Evolutionary conservation across 1,284 basidiomycete species (phyloP).

Genomic region (Stereum hirsutum): DNA sequence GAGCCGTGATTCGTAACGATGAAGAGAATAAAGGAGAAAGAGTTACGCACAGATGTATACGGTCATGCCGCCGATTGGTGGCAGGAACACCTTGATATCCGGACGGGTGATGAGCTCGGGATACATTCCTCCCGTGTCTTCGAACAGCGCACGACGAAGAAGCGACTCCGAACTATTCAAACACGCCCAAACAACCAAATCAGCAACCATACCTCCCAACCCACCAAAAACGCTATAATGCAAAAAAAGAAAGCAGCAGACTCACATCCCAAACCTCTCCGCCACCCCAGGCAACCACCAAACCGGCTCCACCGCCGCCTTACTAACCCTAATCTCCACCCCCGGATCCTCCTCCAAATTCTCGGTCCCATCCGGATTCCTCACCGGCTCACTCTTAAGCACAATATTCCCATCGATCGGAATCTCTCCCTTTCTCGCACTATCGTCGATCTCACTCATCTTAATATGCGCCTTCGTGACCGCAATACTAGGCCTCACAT

Average conservation of each 20-base stretch:
- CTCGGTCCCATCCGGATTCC: constrained; percentile 51
- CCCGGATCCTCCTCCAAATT: constrained; percentile 66
- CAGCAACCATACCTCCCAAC: too few relatives aligned
- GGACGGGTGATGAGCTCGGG: constrained; percentile 93
- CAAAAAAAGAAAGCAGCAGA: constrained; percentile 10
- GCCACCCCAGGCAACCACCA: constrained; percentile 96
- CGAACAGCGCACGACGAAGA: constrained; percentile 84
- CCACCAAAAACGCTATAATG: not conserved
- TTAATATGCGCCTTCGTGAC: constrained; percentile 87
- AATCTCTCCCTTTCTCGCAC: constrained; percentile 66
- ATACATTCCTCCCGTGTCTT: constrained; percentile 95
- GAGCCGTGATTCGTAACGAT: too few relatives aligned
- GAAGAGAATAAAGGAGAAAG: not conserved
- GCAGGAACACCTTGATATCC: constrained; percentile 92
- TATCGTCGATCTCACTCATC: constrained; percentile 85
- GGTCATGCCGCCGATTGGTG: constrained; percentile 87
- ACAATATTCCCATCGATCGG: constrained; percentile 81
- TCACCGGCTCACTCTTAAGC: constrained; percentile 48
- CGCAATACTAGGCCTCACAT: constrained; percentile 86
- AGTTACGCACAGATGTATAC: constrained; percentile 78
- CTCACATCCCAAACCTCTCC: constrained; percentile 80
- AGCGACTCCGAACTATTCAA: constrained; percentile 65
- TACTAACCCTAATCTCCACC: constrained; percentile 80
- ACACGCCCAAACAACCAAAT: too few relatives aligned
- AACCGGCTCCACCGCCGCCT: constrained; percentile 87